phyloP scores from a whole-genome alignment of 2,329 filamentous ascomycete genomes.

The Fusarium vanettenii region DNA sequence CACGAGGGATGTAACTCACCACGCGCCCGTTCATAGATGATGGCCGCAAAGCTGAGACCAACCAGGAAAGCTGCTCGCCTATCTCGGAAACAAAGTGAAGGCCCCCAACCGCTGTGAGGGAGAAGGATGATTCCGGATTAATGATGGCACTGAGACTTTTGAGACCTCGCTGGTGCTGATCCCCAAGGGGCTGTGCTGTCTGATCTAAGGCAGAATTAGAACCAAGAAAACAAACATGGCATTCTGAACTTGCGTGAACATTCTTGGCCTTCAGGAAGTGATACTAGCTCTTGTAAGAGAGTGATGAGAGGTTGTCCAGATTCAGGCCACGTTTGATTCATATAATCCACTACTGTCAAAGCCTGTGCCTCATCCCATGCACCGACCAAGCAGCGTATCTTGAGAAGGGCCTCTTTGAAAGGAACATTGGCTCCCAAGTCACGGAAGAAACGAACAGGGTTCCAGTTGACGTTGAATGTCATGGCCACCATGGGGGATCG shows the following conservation, averaged over 20 bases:
- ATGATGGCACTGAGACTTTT: not conserved
- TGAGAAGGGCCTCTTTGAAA: not conserved
- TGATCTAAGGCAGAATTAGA: not conserved
- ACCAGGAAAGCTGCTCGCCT: constrained; percentile 17
- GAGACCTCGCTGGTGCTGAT: not conserved
- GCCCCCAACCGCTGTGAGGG: not conserved
- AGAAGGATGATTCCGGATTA: not conserved
- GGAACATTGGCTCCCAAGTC: rapidly evolving
- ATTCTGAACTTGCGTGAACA: not conserved
- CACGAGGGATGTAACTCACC: not conserved
- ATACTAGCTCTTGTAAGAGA: not conserved
- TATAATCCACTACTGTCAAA: not conserved
- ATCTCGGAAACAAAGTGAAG: constrained; percentile 5
- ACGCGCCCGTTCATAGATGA: not conserved
- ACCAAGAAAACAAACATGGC: not conserved
- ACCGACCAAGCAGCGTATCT: not conserved
- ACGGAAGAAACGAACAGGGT: not conserved
- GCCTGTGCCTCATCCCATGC: constrained; percentile 1
- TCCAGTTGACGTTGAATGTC: not conserved
- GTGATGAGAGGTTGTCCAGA: not conserved
- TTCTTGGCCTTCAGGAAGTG: not conserved
- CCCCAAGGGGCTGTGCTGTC: not conserved
- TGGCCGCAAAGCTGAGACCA: not conserved
- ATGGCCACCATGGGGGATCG: not conserved
- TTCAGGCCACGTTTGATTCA: constrained; percentile 14